Evolutionary conservation across 345 rosid species (phyloP), one percentile per base, ranked within the genome.

Genomic region (Orychophragmus violaceus): DNA sequence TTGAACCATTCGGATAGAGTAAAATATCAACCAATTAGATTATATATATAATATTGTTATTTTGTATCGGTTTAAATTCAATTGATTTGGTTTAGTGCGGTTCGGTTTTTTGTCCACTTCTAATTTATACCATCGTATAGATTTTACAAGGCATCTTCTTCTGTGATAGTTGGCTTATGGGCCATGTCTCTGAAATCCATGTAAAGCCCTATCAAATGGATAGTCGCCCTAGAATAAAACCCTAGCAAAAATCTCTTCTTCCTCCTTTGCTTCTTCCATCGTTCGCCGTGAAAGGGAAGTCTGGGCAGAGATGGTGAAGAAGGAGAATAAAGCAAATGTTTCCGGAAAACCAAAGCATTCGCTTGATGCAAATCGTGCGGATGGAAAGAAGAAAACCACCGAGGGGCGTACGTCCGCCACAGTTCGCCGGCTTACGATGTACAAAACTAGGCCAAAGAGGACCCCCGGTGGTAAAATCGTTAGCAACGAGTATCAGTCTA

Each of bases 291-390:
- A 17, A 6, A 68, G 18, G 13, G 1, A 12, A 50, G 1, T 9
- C 2, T 30, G 3, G 3, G 3, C 29, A 30, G 28, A 71, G 51
- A 81, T 84, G 88, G 78, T 71, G 74, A 75, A 72, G 74, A 75
- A 55, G 71, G 95, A 88, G 87, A 86, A 16, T 84, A 86, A 77
- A 62, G 74, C 78, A 17, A 90, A 83, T 63, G 80, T 84, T 0
- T 86, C 92, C 5, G 98, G 97, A 0, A 93, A 88, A 76, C 97
- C 94, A 14, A 93, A 90, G 81, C 98, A 90, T 75, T 86, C 95
- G 0, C 87, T 93, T n/a, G 98, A 93, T 71, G 83, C 76, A 2
- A 90, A 93, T 80, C 87, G 98, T 0, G 68, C 67, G 6, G 82
- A 81, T 71, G 85, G 84, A 12, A 82, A 79, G 72, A 68, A 74